These are phyloP conservation scores for Boechera stricta DNA, from an alignment of 345 rosid species.

Conservation along the genomic window DNA sequence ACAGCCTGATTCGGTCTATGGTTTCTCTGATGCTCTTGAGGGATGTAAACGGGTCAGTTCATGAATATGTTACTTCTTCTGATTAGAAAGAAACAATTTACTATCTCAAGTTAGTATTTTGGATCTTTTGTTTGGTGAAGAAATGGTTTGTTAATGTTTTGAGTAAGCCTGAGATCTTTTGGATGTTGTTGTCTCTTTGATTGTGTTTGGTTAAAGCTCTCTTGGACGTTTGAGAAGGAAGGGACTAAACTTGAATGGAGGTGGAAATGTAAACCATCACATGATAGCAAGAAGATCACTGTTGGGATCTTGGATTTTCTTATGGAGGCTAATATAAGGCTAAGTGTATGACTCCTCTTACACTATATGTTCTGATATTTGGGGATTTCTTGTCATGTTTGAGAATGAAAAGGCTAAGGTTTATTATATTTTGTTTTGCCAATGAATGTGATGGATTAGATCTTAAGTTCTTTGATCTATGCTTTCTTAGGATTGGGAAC, in stretches of 20 bases:
- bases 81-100: neutral
- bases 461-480: neutral
- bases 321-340: conserved; percentile 79
- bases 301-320: conserved; percentile 79
- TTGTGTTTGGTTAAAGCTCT: conserved; percentile 56
- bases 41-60: conserved; percentile 68
- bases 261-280: conserved; percentile 75
- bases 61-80: neutral
- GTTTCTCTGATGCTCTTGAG: conserved; percentile 75
- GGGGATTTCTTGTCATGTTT: neutral
- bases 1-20: conserved; percentile 67
- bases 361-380: neutral
- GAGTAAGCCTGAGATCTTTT: neutral
- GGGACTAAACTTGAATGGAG: conserved; percentile 92
- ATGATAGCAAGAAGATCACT: conserved; percentile 58
- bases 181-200: neutral
- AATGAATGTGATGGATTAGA: neutral
- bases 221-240: conserved; percentile 92
- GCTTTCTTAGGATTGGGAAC: neutral
- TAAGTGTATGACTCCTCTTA: conserved; percentile 58
- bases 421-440: neutral
- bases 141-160: neutral
- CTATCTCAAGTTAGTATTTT: neutral
- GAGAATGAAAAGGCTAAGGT: neutral
- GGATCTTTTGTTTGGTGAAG: neutral